These are phyloP conservation scores for Eucalyptus tenuipes DNA, from an alignment of 345 rosid genomes.

Conservation along the genomic window DNA sequence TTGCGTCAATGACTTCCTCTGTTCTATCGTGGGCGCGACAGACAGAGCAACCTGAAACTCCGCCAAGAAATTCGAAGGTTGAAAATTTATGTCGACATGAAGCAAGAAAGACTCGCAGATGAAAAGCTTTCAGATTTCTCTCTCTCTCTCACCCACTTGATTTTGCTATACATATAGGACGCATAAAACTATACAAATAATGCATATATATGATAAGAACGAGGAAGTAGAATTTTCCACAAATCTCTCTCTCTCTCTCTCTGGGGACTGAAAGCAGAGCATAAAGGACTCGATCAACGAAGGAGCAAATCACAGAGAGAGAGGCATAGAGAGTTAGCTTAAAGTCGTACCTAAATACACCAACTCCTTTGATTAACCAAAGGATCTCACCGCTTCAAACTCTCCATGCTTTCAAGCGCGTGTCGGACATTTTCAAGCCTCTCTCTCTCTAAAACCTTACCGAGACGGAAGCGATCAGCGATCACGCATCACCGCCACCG, in stretches of 20 bases:
- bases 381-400: background rate
- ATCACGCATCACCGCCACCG: background rate
- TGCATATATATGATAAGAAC: background rate
- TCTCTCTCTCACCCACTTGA: background rate
- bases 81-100: background rate
- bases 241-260: background rate
- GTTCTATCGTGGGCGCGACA: background rate
- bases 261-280: background rate
- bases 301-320: background rate
- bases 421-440: background rate
- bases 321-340: background rate
- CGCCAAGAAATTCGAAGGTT: background rate
- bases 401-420: background rate
- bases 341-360: background rate
- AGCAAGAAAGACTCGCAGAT: background rate
- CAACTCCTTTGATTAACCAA: background rate
- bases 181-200: background rate
- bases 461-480: background rate
- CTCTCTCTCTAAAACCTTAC: background rate
- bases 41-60: conserved; percentile 4
- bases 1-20: background rate
- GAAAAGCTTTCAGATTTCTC: background rate
- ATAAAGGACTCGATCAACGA: background rate
- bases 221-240: background rate
- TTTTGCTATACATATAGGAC: background rate